Evolutionary conservation across 768 basidiomycete genomes (phyloP), one percentile per base, ranked within the genome.

Genomic region (Trametes coccinea): DNA sequence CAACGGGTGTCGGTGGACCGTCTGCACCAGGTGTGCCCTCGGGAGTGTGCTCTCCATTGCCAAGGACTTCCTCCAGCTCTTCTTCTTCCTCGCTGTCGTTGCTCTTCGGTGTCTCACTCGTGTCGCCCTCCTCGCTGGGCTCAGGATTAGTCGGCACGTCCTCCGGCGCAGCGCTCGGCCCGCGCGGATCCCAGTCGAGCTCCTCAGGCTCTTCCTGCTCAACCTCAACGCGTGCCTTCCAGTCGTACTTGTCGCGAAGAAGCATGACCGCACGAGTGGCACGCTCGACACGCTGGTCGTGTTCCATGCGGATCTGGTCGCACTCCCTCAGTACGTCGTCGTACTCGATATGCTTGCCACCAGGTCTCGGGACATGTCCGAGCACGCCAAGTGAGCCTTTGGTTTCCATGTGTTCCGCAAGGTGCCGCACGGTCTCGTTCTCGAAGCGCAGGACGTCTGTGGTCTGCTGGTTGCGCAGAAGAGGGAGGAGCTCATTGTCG

Each of bases 141-240:
- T 56, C 68, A 9, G 56, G 63, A 5, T 62, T 66, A 5, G 61
- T 53, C 8, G 63, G 61, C 4, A 50, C 63, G 43, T 66, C 66
- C 11, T n/a, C 68, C 31, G 53, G 61, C 27, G 33, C 70, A 58
- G 14, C 66, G 47, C 57, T 65, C 16, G 70, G 76, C 10, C 76
- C 33, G 44, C 84, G 77, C 4, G 87, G 86, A 65, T 87, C 87
- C 86, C 87, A 89, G 17, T 84, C 85, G 40, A 89, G 74, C 63
- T 91, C 90, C 66, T 91, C 89, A 3, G 88, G 89, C 71, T 92
- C 90, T 64, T 89, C 90, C 13, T 85, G 83, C 67, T 88, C 86
- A 11, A 92, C 90, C 62, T 84, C 85, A 22, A 93, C 88, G n/a
- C 92, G 79, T 65, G 85, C 83, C 71, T 86, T 87, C 88, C 90